Conservation (phyloP, 108 stramenopile species). For the Bacterosira constricta region DNA sequence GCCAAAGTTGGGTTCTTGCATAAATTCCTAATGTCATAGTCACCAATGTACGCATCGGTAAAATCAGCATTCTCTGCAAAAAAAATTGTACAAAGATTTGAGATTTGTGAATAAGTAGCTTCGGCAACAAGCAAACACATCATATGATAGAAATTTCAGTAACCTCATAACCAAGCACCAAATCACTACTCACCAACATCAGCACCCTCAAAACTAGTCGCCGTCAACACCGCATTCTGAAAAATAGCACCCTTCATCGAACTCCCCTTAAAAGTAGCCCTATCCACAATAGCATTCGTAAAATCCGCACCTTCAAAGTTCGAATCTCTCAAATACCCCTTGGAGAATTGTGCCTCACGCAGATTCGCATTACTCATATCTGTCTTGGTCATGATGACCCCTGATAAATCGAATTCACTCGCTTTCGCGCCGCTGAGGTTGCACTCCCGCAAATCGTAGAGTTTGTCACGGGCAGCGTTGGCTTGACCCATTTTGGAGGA, state of each 20-base stretch:
- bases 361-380: constrained; percentile 87
- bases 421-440: constrained; percentile 63
- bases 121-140: too few relatives aligned
- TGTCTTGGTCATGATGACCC: constrained; percentile 89
- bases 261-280: constrained; percentile 87
- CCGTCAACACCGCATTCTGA: constrained; percentile 92
- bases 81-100: too few relatives aligned
- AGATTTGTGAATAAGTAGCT: too few relatives aligned
- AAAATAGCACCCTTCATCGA: constrained; percentile 85
- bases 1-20: constrained; percentile 96
- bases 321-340: constrained; percentile 84
- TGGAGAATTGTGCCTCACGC: constrained; percentile 87
- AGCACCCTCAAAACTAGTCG: constrained; percentile 90
- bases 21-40: constrained; percentile 87
- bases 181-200: constrained; percentile 55
- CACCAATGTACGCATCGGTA: constrained; percentile 88
- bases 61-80: constrained; percentile 87
- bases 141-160: too few relatives aligned
- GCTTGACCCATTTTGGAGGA: constrained; percentile 92
- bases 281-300: constrained; percentile 94
- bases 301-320: constrained; percentile 95
- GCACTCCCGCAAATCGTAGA: constrained; percentile 93
- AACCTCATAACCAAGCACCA: too few relatives aligned
- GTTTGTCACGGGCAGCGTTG: constrained; percentile 94
- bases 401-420: constrained; percentile 78